Evolutionary conservation across 768 basidiomycete species (phyloP).

Genomic region (Leccinum longicurvipes): DNA sequence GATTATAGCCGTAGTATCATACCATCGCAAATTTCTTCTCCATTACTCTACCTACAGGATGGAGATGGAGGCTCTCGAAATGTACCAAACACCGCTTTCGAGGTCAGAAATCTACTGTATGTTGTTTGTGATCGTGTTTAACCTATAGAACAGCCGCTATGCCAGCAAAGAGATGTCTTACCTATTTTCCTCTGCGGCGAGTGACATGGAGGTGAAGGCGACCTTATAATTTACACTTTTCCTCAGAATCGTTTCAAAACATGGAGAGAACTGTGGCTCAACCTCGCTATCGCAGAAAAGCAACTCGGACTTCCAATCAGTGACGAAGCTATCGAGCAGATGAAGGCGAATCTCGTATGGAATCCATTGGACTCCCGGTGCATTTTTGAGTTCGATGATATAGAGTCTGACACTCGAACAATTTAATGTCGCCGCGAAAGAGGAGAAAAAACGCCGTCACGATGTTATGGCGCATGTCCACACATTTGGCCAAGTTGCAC

Average conservation of each 20-base stretch:
- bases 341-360: constrained; percentile 84
- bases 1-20: too few species aligned
- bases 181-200: constrained; percentile 90
- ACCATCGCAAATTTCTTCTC: neutral
- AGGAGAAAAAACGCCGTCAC: constrained; percentile 96
- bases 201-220: constrained; percentile 22
- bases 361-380: neutral
- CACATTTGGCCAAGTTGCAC: constrained; percentile 91
- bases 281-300: constrained; percentile 94
- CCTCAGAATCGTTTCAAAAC: constrained; percentile 88
- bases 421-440: constrained; percentile 85
- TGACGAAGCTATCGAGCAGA: constrained; percentile 90
- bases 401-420: constrained; percentile 85
- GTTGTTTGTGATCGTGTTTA: neutral
- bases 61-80: constrained; percentile 61
- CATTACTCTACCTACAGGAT: neutral
- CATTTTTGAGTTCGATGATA: constrained; percentile 6
- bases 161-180: constrained; percentile 98
- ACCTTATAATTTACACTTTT: neutral
- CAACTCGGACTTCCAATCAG: constrained; percentile 88
- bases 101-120: constrained; percentile 44
- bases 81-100: constrained; percentile 78
- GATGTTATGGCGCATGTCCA: constrained; percentile 99
- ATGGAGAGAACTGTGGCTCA: constrained; percentile 95
- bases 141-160: constrained; percentile 69